These are phyloP conservation scores for Fusarium sp. DNA, from an alignment of 2,329 filamentous ascomycete species.

Conservation along the genomic window DNA sequence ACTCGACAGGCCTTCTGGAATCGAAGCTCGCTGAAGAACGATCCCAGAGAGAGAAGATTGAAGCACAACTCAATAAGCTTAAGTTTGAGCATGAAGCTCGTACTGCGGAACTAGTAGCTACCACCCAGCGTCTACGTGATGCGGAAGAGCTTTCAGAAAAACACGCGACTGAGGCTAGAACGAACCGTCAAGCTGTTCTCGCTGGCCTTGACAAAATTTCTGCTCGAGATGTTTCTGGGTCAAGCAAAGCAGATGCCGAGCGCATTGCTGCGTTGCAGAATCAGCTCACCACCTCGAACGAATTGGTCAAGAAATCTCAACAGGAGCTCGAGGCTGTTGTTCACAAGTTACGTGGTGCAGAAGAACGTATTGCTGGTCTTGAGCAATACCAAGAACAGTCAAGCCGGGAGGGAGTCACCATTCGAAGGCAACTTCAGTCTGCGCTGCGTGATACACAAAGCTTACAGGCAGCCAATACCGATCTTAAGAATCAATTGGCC, in stretches of 20 bases:
- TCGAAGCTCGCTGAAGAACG: constrained; percentile 85
- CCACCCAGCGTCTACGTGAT: constrained; percentile 78
- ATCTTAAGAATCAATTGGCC: constrained; percentile 82
- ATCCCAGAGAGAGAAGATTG: constrained; percentile 74
- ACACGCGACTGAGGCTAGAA: constrained; percentile 85
- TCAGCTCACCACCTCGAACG: constrained; percentile 80
- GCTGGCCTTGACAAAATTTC: constrained; percentile 80
- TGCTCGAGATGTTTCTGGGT: constrained; percentile 58
- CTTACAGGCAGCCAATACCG: constrained; percentile 81
- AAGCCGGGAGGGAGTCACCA: constrained; percentile 88
- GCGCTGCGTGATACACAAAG: constrained; percentile 83
- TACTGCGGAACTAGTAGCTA: constrained; percentile 77
- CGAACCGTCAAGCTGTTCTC: constrained; percentile 83
- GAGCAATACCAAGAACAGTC: constrained; percentile 98
- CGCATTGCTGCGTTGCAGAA: constrained; percentile 78
- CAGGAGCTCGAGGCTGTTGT: constrained; percentile 85
- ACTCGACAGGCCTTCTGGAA: constrained; percentile 80
- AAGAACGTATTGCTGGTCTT: constrained; percentile 94
- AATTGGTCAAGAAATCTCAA: constrained; percentile 86
- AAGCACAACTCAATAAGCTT: constrained; percentile 78
- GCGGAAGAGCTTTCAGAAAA: constrained; percentile 88
- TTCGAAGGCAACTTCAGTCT: constrained; percentile 87
- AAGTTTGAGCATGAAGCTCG: constrained; percentile 84
- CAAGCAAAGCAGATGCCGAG: constrained; percentile 64
- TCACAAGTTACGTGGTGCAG: constrained; percentile 88